Evolutionary conservation across 176 grass and related monocot genomes (phyloP), one percentile per base, ranked within the genome.

Genomic region (Bonia amplexicaulis): DNA sequence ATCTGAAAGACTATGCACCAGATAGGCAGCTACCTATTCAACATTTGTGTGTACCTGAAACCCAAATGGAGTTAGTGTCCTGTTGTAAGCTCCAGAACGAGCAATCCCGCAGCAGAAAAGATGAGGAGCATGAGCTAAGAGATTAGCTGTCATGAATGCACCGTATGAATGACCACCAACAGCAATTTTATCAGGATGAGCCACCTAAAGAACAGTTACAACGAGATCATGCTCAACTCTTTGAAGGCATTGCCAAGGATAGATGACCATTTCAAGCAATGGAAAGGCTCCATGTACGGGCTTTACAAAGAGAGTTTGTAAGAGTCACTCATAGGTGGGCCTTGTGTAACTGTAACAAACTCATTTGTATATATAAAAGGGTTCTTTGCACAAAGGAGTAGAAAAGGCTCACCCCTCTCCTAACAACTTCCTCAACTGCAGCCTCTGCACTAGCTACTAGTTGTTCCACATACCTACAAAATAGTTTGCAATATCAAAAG

Each of bases 11-110:
- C 12, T 73, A 77, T 65, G 60, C 52, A 68, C 55, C 17, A 33
- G 35, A 65, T n/a, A 65, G 51, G 49, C 55, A 65, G 40, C 33
- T 37, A 23, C 41, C 23, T 44, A 58, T 39, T 46, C 47, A 76
- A 49, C 27, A 73, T 89, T 54, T 64, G 47, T 62, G 47, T 62
- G 15, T 77, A 94, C 96, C 96, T 99, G 96, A 94, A 99, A 99
- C 17, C 96, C 96, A 88, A 99, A 99, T 76, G 96, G 96, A 91
- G 96, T 99, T 65, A 99, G 80, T 46, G 96, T 99, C 81, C 93
- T 90, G 83, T 99, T 99, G 91, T 99, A 99, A 85, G 96, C 96
- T 86, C 96, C 96, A 84, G 96, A 99, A 52, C 93, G 96, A 96
- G 96, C 93, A 73, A 96, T 83, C 5, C 96, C 96, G 0, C 93